These are phyloP conservation scores for Trypanosoma scelopori DNA, from an alignment of 208 protist genomes.

Conservation along the genomic window DNA sequence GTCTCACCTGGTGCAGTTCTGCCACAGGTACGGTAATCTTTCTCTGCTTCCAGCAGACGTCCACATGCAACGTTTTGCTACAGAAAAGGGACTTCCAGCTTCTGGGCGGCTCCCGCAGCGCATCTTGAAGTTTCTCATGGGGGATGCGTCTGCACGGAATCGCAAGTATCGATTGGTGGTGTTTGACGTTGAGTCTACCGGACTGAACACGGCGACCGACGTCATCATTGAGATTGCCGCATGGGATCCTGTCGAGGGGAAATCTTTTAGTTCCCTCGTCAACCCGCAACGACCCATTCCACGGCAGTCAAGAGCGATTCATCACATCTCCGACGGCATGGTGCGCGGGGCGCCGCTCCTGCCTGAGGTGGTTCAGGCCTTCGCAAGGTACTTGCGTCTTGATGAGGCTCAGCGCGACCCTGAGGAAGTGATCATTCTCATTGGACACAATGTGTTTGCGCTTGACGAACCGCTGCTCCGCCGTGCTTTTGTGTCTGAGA, in stretches of 20 bases:
- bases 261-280: constrained; percentile 72
- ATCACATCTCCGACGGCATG: constrained; percentile 83
- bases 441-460: constrained; percentile 85
- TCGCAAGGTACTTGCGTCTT: constrained; percentile 71
- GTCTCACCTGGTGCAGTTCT: constrained; percentile 79
- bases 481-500: constrained; percentile 49
- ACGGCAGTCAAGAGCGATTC: constrained; percentile 64
- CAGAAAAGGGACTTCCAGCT: constrained; percentile 36
- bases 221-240: constrained; percentile 82
- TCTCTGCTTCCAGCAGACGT: constrained; percentile 46
- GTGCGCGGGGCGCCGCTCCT: constrained; percentile 60
- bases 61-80: constrained; percentile 79
- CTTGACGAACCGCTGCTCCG: constrained; percentile 87
- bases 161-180: constrained; percentile 64
- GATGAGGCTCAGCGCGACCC: constrained; percentile 35
- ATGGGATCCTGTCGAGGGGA: constrained; percentile 82
- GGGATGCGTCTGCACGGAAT: constrained; percentile 7
- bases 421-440: constrained; percentile 66
- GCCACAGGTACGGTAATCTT: constrained; percentile 62
- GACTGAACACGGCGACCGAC: constrained; percentile 76
- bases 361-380: constrained; percentile 46
- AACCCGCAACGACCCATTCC: constrained; percentile 70
- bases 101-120: constrained; percentile 36
- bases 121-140: constrained; percentile 39
- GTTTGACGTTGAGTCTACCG: constrained; percentile 89